A percentile compares a stretch with the other conserved stretches of the same genome.
Evolutionary conservation across 2,329 filamentous ascomycete genomes (phyloP).

Genomic region (Immersiporthe knoxdaviesiana): DNA sequence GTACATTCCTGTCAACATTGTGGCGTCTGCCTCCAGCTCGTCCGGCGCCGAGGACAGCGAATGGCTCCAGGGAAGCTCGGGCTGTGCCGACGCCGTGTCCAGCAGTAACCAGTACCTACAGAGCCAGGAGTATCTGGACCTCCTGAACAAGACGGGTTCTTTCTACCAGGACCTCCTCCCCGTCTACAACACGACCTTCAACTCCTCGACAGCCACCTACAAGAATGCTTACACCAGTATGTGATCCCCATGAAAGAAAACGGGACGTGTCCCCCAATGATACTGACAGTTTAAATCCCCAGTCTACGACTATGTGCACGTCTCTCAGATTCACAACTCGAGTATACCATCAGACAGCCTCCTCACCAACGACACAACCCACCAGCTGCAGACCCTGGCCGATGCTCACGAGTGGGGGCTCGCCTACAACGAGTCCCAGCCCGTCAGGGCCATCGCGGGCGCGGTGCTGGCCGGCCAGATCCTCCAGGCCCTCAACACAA

Average conservation of each 20-base stretch:
- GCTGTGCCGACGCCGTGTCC: conserved; percentile 58
- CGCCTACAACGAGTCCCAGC: conserved; percentile 77
- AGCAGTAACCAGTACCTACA: conserved; percentile 60
- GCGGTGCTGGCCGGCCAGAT: conserved; percentile 61
- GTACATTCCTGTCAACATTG: conserved; percentile 73
- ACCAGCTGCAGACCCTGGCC: conserved; percentile 72
- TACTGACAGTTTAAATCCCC: conserved; percentile 24
- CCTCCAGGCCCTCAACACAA: conserved; percentile 54
- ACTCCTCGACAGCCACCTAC: conserved; percentile 51
- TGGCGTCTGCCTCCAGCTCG: conserved; percentile 57
- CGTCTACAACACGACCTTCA: conserved; percentile 58
- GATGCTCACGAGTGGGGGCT: conserved; percentile 81
- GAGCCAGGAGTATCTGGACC: conserved; percentile 49
- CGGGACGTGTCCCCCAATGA: conserved; percentile 33
- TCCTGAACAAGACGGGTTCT: conserved; percentile 56
- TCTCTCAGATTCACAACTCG: conserved; percentile 62
- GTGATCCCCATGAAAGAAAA: conserved; percentile 35
- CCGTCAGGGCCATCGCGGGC: conserved; percentile 61
- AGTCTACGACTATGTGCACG: conserved; percentile 65
- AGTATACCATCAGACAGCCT: conserved; percentile 62
- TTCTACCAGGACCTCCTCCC: conserved; percentile 62
- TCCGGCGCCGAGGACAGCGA: conserved; percentile 58
- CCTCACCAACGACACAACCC: conserved; percentile 61
- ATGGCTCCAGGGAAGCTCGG: conserved; percentile 63
- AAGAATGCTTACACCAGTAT: conserved; percentile 66